These are phyloP conservation scores for Phytophthora syringae DNA, from an alignment of 352 stramenopile genomes.

Conservation along the genomic window DNA sequence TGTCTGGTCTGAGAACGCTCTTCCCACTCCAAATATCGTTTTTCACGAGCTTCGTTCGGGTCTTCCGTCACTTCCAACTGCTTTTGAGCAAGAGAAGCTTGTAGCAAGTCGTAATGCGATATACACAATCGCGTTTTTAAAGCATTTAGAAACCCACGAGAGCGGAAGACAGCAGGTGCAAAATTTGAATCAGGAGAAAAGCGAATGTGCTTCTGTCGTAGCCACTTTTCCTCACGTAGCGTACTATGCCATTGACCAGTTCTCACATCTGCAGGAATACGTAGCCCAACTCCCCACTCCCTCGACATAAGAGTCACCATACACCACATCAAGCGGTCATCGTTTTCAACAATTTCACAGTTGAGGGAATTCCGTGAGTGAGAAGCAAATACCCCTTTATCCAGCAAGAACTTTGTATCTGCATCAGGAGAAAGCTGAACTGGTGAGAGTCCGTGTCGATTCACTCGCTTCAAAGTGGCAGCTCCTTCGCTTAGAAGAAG, in stretches of 20 bases:
- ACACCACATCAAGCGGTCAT: constrained; percentile 57
- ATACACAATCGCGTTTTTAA: constrained; percentile 49
- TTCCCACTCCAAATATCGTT: constrained; percentile 20
- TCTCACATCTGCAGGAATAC: constrained; percentile 45
- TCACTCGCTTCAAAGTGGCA: constrained; percentile 43
- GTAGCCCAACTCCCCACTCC: constrained; percentile 46
- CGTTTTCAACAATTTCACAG: not conserved
- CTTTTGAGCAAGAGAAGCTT: not conserved
- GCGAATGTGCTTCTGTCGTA: constrained; percentile 59
- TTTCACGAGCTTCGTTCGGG: constrained; percentile 1
- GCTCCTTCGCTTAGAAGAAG: constrained; percentile 70
- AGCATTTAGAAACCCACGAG: constrained; percentile 65
- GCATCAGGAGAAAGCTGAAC: constrained; percentile 47
- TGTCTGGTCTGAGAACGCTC: not conserved
- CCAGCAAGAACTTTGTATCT: constrained; percentile 37
- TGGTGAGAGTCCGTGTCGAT: constrained; percentile 62
- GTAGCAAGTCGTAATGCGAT: constrained; percentile 16
- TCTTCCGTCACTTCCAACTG: not conserved
- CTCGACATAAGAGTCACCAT: constrained; percentile 60
- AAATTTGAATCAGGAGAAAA: constrained; percentile 58
- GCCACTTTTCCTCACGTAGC: constrained; percentile 63
- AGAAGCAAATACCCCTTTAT: constrained; percentile 60
- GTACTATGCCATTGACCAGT: constrained; percentile 61
- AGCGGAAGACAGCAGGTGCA: constrained; percentile 45
- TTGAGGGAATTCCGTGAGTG: constrained; percentile 30